Base-by-base conservation (phyloP, 2,329 filamentous ascomycete species). In the Colletotrichum spinosum region DNA sequence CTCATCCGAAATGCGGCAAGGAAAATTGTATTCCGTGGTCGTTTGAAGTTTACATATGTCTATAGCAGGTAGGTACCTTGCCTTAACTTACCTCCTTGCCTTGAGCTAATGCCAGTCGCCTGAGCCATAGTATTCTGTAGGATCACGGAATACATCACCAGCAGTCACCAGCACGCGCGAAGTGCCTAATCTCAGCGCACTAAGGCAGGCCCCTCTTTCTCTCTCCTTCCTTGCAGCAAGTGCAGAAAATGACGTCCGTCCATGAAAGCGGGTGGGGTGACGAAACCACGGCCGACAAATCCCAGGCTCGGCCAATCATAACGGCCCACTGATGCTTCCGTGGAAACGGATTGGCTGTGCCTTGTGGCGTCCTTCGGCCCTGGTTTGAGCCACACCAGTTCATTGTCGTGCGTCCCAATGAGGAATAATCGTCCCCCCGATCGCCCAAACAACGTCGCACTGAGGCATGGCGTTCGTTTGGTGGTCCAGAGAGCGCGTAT, bases 201-300 rank as follows among this genome's bases (percentile, higher is more conserved):
- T 25, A 25, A 25, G 25, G 52, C 54, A 25, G 25, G 59, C 41
- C 38, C 53, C 39, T 53, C 44, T 41, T 48, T 54, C 50, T 52
- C 56, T 13, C 34, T 46, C 37, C 51, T 65, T 65, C 55, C 65
- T 52, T 65, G 52, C 55, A 55, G 54, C 35, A 67, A 65, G 4
- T 51, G 11, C 55, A 42, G 45, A 41, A 39, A 65, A 65, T 67
- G 65, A 67, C 65, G 65, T 67, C 53, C 52, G 13, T 67, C 53
- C 52, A 11, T 64, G 60, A 39, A 54, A 49, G 50, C 41, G 51
- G 42, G 59, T 50, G 57, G 62, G 57, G 39, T 57, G 62, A 53
- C 56, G 45, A 55, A 61, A 48, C 46, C 33, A 46, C 37, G 12
- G 34, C 50, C 10, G 50, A 13, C 9, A 15, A 49, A 8, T 35